Conservation (phyloP, 768 basidiomycete genomes). For the Terana coerulea region DNA sequence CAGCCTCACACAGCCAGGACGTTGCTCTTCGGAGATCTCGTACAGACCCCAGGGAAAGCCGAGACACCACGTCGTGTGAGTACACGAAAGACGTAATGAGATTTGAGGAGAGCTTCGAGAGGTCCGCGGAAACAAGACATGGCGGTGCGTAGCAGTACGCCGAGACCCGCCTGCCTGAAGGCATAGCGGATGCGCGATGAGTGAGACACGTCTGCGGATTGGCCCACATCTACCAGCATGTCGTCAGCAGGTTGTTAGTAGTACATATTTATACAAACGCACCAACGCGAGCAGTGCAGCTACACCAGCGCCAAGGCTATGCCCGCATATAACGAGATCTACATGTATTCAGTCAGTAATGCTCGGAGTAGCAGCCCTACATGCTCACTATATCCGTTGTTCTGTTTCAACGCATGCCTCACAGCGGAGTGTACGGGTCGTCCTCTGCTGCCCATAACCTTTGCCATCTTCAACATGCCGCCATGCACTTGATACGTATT, state of each 20-base stretch:
- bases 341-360: background rate
- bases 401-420: conserved; percentile 59
- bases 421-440: conserved; percentile 78
- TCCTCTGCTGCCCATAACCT: conserved; percentile 71
- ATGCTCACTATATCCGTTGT: conserved; percentile 67
- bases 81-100: conserved; percentile 78
- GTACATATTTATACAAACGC: conserved; percentile 21
- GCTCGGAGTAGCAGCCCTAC: conserved; percentile 1
- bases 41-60: conserved; percentile 74
- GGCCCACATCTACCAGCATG: conserved; percentile 67
- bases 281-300: conserved; percentile 73
- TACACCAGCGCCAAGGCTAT: conserved; percentile 82
- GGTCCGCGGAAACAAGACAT: conserved; percentile 60
- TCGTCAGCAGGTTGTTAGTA: conserved; percentile 9
- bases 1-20: conserved; percentile 76
- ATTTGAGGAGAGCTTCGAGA: conserved; percentile 55
- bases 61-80: conserved; percentile 77
- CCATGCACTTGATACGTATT: conserved; percentile 63
- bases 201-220: conserved; percentile 76
- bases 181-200: conserved; percentile 63
- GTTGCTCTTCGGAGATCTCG: conserved; percentile 73
- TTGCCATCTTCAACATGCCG: conserved; percentile 78
- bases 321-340: conserved; percentile 78
- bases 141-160: conserved; percentile 82
- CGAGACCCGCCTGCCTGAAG: conserved; percentile 58